Evolutionary conservation across 2,329 filamentous ascomycete species (phyloP), one percentile per base, ranked within the genome.

Genomic region (Xylariaceae sp.): DNA sequence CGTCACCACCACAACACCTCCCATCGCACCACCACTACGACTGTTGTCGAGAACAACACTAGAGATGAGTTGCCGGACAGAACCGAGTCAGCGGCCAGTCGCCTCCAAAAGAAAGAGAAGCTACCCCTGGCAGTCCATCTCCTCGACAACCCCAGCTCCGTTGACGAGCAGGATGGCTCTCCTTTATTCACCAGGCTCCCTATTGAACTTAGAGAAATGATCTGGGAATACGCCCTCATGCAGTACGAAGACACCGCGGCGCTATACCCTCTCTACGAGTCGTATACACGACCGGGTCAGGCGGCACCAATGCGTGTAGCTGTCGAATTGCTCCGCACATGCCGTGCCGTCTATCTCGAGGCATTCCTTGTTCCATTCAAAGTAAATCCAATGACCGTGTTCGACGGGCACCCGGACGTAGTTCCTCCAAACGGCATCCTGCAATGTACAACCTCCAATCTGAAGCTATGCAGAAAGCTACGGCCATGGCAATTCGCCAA

Each of bases 401-500:
- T 57, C 42, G 59, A 62, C 19, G 59, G 56, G 6, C 46, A 60
- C 18, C n/a, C 47, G 4, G 15, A 42, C 9, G 54, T 62, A 17
- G 42, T 61, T 5, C 58, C 61, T 7, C 56, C 45, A 3, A 17
- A 17, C 2, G 47, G 42, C 31, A 54, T 51, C 2, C 42, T 63
- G 11, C 51, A 55, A 2, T 58, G 57, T 22, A 52, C 55, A 14
- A 27, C 52, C 1, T 36, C 32, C 10, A 40, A 54, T 11, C 42
- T 48, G 6, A 46, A 51, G 2, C 49, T 55, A 7, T 42, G 32
- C 30, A 47, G 42, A 11, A 58, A 50, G 39, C 42, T 65, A 35
- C 56, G 52, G n/a, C 51, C 45, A 14, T 65, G 62, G 62, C 62
- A 64, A 42, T 58, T 62, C 39, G 62, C 60, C 10, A 57, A 61